These are phyloP conservation scores for Biscogniauxia sp. DNA, from an alignment of 2,329 filamentous ascomycete genomes.

Conservation along the genomic window DNA sequence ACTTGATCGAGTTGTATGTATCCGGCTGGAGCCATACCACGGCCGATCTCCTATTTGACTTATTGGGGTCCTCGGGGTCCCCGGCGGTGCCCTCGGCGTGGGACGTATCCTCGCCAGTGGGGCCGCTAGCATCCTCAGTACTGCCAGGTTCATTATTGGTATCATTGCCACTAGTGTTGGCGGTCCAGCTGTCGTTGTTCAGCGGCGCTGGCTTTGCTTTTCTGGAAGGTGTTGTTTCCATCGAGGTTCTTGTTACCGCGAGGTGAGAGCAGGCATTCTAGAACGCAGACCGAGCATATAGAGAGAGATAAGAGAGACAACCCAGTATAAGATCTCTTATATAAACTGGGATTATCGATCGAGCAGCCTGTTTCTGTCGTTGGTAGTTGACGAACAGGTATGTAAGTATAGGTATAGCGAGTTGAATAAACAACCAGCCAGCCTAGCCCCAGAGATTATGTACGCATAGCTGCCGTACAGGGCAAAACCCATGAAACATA, in stretches of 20 bases:
- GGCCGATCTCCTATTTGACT: neutral
- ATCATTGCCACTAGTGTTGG: neutral
- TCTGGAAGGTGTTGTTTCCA: neutral
- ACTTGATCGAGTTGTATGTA: slow-evolving; percentile 3
- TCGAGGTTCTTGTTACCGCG: neutral
- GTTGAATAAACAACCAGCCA: neutral
- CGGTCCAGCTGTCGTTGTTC: neutral
- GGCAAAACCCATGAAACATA: neutral
- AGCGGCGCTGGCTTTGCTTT: neutral
- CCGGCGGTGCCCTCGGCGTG: neutral
- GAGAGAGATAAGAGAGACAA: neutral
- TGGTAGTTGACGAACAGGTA: neutral
- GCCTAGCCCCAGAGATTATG: neutral
- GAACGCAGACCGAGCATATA: neutral
- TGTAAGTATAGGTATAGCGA: neutral
- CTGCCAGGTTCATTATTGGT: neutral
- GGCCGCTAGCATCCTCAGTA: neutral
- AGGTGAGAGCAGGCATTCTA: neutral
- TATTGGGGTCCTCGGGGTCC: neutral
- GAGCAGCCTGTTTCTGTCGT: neutral
- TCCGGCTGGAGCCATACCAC: slow-evolving; percentile 8
- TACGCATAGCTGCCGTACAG: neutral
- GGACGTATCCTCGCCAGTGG: neutral
- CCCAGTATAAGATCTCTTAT: neutral
- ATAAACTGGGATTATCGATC: neutral